Conservation (phyloP, 2,329 filamentous ascomycete species). For the Trichoderma polysporum region DNA sequence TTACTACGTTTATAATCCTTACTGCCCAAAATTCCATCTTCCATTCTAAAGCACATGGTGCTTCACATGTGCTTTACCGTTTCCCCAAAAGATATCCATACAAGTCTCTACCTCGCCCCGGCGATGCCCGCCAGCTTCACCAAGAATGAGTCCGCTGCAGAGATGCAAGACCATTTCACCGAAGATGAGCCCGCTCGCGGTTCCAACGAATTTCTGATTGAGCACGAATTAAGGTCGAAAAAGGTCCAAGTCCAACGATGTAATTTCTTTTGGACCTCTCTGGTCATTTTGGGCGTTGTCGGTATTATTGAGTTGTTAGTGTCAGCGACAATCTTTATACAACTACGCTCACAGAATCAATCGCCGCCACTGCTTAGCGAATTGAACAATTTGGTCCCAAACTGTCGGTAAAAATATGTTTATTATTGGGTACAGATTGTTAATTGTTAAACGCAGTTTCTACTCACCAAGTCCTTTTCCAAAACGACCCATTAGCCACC, state of each 20-base stretch:
- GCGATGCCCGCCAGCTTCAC: not conserved
- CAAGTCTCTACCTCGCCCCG: not conserved
- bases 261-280: not conserved
- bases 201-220: not conserved
- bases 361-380: not conserved
- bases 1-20: not conserved
- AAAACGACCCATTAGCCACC: not conserved
- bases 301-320: not conserved
- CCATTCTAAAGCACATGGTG: not conserved
- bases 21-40: not conserved
- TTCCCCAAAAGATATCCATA: not conserved
- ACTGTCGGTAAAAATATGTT: not conserved
- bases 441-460: not conserved
- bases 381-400: slow-evolving; percentile 2
- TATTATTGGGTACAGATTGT: not conserved
- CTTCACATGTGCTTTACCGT: too few relatives aligned
- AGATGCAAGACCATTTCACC: not conserved
- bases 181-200: not conserved
- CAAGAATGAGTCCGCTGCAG: not conserved
- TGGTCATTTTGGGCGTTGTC: not conserved
- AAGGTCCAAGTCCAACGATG: not conserved
- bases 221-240: not conserved
- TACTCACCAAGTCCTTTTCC: not conserved
- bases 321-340: not conserved
- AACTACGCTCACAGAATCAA: not conserved